Percentiles rank a stretch among this genome's conserved stretches.
Evolutionary conservation across 164 flowering plant genomes (phyloP).

Genomic region (Nymphaea thermarum): DNA sequence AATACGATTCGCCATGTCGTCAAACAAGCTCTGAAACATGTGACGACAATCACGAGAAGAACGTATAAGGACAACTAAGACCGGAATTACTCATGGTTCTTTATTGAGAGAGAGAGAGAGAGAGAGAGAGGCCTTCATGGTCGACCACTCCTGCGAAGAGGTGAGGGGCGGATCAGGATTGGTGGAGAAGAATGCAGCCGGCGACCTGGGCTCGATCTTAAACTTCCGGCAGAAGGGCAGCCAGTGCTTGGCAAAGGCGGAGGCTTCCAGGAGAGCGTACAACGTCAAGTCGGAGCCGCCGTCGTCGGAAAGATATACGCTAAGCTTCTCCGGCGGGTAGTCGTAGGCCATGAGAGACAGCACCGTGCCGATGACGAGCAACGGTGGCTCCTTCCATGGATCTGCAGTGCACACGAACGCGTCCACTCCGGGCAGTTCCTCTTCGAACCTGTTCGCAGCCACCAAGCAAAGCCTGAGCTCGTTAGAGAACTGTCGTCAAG

Average conservation of each 20-base stretch:
- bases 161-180: not conserved
- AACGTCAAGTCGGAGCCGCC: slow-evolving; percentile 34
- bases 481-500: slow-evolving; percentile 1
- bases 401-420: slow-evolving; percentile 44
- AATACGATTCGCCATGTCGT: slow-evolving; percentile 42
- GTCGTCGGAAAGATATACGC: slow-evolving; percentile 36
- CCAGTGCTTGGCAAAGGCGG: slow-evolving; percentile 26
- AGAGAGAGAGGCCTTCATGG: slow-evolving; percentile 1
- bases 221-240: slow-evolving; percentile 38
- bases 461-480: not conserved
- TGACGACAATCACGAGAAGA: not conserved
- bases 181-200: slow-evolving; percentile 22
- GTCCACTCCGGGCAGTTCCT: slow-evolving; percentile 25
- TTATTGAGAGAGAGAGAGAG: not conserved
- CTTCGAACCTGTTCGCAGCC: slow-evolving; percentile 9
- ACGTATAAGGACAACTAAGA: too few species aligned
- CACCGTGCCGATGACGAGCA: slow-evolving; percentile 28
- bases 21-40: slow-evolving; percentile 29
- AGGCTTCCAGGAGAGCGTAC: slow-evolving; percentile 35
- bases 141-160: not conserved
- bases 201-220: slow-evolving; percentile 23
- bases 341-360: slow-evolving; percentile 36
- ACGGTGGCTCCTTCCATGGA: slow-evolving; percentile 33
- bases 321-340: slow-evolving; percentile 30
- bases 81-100: too few species aligned